Conservation (phyloP, 164 flowering plant genomes). For the Aristolochia fimbriata region DNA sequence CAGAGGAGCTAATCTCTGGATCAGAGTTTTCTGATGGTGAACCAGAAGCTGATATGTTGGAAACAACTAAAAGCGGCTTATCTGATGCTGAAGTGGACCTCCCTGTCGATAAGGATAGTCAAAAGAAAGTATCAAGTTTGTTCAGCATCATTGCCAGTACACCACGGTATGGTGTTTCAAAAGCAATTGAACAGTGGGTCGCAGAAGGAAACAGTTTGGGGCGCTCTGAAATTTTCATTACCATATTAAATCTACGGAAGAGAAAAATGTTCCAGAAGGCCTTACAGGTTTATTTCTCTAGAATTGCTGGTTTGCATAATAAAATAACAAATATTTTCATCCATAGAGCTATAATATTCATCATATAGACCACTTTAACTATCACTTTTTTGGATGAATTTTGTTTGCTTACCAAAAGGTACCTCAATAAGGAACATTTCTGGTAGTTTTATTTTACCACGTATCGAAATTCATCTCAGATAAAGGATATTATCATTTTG, state of each 20-base stretch:
- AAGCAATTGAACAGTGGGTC: conserved; percentile 49
- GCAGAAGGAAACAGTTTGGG: conserved; percentile 49
- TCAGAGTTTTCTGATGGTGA: conserved; percentile 37
- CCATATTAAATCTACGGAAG: conserved; percentile 44
- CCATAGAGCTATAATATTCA: no score
- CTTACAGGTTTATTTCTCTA: conserved; percentile 48
- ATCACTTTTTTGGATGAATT: no score
- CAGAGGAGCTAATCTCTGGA: conserved; percentile 32
- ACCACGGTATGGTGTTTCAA: conserved; percentile 13
- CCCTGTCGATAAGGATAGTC: neutral
- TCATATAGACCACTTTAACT: no score
- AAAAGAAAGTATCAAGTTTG: conserved; percentile 20
- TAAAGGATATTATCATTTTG: no score
- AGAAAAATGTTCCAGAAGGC: conserved; percentile 50
- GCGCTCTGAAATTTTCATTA: conserved; percentile 25
- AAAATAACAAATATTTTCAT: no score
- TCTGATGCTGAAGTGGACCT: conserved; percentile 21
- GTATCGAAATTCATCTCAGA: no score
- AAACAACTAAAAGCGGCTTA: conserved; percentile 2
- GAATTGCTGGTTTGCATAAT: no score
- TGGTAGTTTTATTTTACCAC: no score
- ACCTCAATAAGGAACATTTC: no score
- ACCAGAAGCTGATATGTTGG: conserved; percentile 21
- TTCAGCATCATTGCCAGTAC: conserved; percentile 30
- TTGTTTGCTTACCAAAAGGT: no score